Base-by-base conservation (phyloP, 179 eudicot species). In the Nepenthes alata region DNA sequence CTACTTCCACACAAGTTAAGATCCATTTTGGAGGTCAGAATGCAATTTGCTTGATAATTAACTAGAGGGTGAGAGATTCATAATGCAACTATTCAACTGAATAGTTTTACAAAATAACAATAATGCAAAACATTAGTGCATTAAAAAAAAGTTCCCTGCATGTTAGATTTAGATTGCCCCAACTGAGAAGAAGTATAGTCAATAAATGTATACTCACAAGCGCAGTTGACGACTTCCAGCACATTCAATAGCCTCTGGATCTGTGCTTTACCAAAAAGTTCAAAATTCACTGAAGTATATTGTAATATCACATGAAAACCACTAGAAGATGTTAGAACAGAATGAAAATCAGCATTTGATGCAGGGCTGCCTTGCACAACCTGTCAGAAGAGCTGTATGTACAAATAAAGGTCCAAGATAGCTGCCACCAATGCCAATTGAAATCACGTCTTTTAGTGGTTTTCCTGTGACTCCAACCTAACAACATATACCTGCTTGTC, bases 311-410 rank as follows among this genome's bases (percentile, higher is more conserved):
- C 2, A 52, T 25, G 25, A 25, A 25, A 25, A 25, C 25, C 25
- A 25, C 25, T 25, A 25, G 25, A 25, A 52, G 15, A 16, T 52
- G 55, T 52, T 52, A 12, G 15, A 11, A 52, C 16, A 12, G 15
- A 52, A 12, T n/a, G 12, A 50, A 11, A 11, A 11, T 11, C 3
- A 50, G 53, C 15, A 11, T 13, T 3, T 50, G 53, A 11, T 10
- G n/a, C 9, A 2, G 16, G 47, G 15, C 3, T 7, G 7, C 16
- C 25, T 9, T 13, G 49, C 7, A 67, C 58, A 67, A 94, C 99
- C 99, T 85, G 99, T 90, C 79, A 90, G 97, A 67, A 94, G 97
- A 74, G 97, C 99, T 52, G 96, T 85, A 75, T 94, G 97, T 72
- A 94, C 97, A 81, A 94, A 94, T 58, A 91, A 79, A 53, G 99